Evolutionary conservation across 2,329 filamentous ascomycete genomes (phyloP), one percentile per base, ranked within the genome.

Genomic region (Stemphylium beticola): DNA sequence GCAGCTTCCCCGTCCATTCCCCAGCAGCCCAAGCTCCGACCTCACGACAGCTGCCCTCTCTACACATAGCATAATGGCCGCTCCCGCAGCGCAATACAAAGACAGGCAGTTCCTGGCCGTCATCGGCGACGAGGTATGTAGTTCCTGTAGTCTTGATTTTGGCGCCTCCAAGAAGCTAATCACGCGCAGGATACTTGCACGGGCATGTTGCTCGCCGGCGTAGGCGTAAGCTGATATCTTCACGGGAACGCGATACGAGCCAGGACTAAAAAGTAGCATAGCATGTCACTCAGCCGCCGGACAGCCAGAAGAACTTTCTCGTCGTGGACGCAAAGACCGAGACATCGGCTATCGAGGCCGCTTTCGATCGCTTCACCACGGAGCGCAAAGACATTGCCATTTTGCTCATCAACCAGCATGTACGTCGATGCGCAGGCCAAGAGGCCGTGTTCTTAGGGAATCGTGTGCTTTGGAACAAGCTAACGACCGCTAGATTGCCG

Each of bases 301-400:
- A 96, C 74, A 85, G 90, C 34, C 90, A 97, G 75, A 96, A 96
- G 82, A 99, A 99, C 83, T 99, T 97, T 80, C 87, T 99, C 9
- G 92, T 99, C 52, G 95, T 99, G 58, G 93, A 99, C 77, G 81
- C 78, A 74, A 98, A 98, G 83, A 99, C 93, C 33, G 92, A 97
- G 64, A 95, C 85, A 48, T 81, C 90, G 3, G 82, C 90, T 53
- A 97, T 99, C 72, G 95, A 98, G 77, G 85, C 87, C 32, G 89
- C 93, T 9, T 99, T 99, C 74, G 89, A 96, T 62, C 84, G 84
- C 64, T 98, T 97, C 77, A 96, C 92, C 8, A 86, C 86, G 52
- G 85, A 95, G 77, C 84, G 95, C 74, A 98, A 98, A 77, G 95
- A 99, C 74, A 97, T 99, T 75, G 95, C 92, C 24, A 96, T 99